Base-by-base conservation (phyloP, 371 early-diverging fungal species). In the Mucor indicus region DNA sequence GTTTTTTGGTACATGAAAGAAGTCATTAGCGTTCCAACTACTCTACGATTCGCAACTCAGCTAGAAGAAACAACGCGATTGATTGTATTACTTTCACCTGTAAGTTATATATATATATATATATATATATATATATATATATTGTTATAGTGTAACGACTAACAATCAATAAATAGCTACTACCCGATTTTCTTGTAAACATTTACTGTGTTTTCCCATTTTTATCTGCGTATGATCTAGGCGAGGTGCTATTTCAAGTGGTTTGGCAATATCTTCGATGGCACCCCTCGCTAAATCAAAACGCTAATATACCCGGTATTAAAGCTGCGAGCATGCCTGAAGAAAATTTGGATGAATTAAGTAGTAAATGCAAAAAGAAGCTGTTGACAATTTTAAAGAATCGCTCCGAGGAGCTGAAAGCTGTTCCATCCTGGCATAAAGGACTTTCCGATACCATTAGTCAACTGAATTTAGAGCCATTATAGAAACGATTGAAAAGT, bases 1-100 rank as follows among this genome's bases (percentile, higher is more conserved):
- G 75, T 60, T 0, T 75, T 75, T 48, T 75, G 75, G 75, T 56
- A 75, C 36, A 75, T 75, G 64, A 52, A 53, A 13, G 59, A 68
- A 41, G 69, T 75, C 1, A 48, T 49, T 0, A 50, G 38, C 32
- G 60, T 61, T 2, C 48, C 61, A 4, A 66, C 62, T 11, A 55
- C 71, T 2, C 40, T 70, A 5, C 54, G 50, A 17, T 71, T 59
- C 46, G 61, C 67, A 5, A 71, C 71, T 7, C 75, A 75, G 38
- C 40, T 75, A 12, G 71, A 75, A 38, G 69, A 64, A 36, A 75
- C 71, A 0, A 50, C 38, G 11, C 58, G 64, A 0, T 38, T 68
- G 1, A 22, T 55, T 1, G 35, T 54, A 2, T 27, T 70, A 19
- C 36, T 71, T 15, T 48, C 50, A 21, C 48, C 56, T 11, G 65